Conservation (phyloP, 1,284 basidiomycete species). For the Pseudozyma pruni region DNA sequence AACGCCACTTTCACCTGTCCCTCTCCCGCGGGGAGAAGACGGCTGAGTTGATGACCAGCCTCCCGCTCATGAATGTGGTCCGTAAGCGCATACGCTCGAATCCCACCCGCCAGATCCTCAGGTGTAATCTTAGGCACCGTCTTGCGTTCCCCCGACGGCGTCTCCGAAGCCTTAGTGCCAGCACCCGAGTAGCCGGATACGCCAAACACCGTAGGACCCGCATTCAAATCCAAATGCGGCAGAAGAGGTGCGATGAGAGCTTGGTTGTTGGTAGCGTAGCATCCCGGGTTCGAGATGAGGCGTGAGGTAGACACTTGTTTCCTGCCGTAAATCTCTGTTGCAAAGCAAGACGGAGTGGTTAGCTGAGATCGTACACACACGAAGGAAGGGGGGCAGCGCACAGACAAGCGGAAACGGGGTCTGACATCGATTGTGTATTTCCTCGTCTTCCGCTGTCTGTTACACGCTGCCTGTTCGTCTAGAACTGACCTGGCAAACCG, state of each 20-base stretch:
- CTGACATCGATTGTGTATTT: neutral
- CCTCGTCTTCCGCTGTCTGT: neutral
- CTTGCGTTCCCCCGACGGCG: constrained; percentile 33
- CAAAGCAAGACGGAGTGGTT: constrained; percentile 1
- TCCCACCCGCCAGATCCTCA: constrained; percentile 78
- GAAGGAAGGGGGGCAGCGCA: constrained; percentile 1
- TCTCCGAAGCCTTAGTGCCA: constrained; percentile 77
- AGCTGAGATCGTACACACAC: neutral
- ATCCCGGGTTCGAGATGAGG: constrained; percentile 95
- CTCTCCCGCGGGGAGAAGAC: constrained; percentile 69
- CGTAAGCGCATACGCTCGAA: constrained; percentile 88
- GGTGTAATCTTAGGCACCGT: constrained; percentile 85
- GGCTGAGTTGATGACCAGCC: constrained; percentile 82
- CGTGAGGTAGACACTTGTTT: constrained; percentile 76
- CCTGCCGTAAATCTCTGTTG: constrained; percentile 87
- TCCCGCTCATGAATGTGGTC: constrained; percentile 99
- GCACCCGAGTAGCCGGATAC: constrained; percentile 94
- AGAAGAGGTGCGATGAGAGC: constrained; percentile 90
- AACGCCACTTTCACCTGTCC: constrained; percentile 80
- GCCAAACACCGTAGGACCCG: constrained; percentile 80
- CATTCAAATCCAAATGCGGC: constrained; percentile 69
- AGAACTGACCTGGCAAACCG: constrained; percentile 94
- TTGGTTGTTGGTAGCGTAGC: constrained; percentile 93
- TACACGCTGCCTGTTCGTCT: neutral
- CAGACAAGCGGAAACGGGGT: constrained; percentile 3